Conservation (phyloP, 192 early-diverging fungal genomes). For the Diversispora eburnea region DNA sequence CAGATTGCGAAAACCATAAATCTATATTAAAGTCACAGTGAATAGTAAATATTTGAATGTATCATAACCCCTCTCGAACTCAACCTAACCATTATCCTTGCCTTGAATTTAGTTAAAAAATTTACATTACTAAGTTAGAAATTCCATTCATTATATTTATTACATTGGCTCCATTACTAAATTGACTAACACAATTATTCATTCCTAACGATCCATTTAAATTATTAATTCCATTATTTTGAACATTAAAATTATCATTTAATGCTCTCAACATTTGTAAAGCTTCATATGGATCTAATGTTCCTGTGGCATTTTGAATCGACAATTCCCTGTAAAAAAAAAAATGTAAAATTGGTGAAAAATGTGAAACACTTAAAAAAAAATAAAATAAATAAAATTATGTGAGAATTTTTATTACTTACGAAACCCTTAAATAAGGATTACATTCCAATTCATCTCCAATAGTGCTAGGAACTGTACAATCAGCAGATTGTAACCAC, state of each 20-base stretch:
- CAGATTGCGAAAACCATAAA: no score
- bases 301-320: slow-evolving; percentile 51
- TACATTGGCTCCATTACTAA: no score
- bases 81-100: no score
- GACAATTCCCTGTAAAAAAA: slow-evolving; percentile 46
- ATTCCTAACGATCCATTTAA: background rate
- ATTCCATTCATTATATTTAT: no score
- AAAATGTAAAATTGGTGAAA: background rate
- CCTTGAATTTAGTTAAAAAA: no score
- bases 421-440: slow-evolving; percentile 81
- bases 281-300: slow-evolving; percentile 68
- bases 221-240: slow-evolving; percentile 5
- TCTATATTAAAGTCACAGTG: no score
- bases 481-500: slow-evolving; percentile 43
- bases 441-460: slow-evolving; percentile 82
- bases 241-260: slow-evolving; percentile 47
- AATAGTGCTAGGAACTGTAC: slow-evolving; percentile 81
- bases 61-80: no score
- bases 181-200: background rate
- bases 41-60: no score
- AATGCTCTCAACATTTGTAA: slow-evolving; percentile 67
- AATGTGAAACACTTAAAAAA: background rate
- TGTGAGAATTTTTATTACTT: slow-evolving; percentile 20
- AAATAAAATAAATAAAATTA: background rate
- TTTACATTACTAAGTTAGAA: no score